Conservation (phyloP, 108 stramenopile genomes). For the Skeletonema grethae region DNA sequence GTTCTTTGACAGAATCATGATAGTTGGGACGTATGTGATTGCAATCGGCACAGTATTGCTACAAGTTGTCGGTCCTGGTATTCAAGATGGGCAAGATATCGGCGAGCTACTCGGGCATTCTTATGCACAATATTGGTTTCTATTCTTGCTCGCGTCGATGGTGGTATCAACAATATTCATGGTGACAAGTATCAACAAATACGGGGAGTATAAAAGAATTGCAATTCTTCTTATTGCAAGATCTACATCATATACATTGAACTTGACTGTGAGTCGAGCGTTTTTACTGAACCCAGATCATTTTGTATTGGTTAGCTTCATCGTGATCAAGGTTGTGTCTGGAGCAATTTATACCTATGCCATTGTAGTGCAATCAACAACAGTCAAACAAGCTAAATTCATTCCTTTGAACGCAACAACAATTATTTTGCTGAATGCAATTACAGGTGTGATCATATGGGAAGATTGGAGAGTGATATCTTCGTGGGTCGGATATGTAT, state of each 20-base stretch:
- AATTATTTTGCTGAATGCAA: constrained; percentile 40
- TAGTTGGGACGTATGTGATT: constrained; percentile 47
- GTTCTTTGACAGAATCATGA: constrained; percentile 30
- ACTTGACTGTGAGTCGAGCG: constrained; percentile 31
- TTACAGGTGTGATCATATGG: constrained; percentile 52
- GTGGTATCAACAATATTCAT: constrained; percentile 18
- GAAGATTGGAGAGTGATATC: constrained; percentile 39
- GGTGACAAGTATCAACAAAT: not conserved
- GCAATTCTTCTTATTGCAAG: constrained; percentile 33
- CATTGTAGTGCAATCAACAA: constrained; percentile 45
- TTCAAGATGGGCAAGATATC: constrained; percentile 31
- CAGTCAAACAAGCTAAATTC: constrained; percentile 40
- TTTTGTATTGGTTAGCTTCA: constrained; percentile 5
- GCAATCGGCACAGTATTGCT: constrained; percentile 38
- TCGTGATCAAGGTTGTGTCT: constrained; percentile 31
- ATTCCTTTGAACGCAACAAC: constrained; percentile 42
- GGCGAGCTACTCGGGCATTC: constrained; percentile 21
- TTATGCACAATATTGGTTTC: constrained; percentile 37
- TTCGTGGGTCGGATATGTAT: constrained; percentile 42
- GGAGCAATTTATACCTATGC: constrained; percentile 34
- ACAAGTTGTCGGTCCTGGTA: constrained; percentile 44
- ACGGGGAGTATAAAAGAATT: not conserved
- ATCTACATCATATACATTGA: constrained; percentile 29
- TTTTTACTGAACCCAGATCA: constrained; percentile 16
- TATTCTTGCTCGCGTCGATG: constrained; percentile 18